Evolutionary conservation across 371 early-diverging fungal species (phyloP), one percentile per base, ranked within the genome.

Genomic region (Mucor racemosus): DNA sequence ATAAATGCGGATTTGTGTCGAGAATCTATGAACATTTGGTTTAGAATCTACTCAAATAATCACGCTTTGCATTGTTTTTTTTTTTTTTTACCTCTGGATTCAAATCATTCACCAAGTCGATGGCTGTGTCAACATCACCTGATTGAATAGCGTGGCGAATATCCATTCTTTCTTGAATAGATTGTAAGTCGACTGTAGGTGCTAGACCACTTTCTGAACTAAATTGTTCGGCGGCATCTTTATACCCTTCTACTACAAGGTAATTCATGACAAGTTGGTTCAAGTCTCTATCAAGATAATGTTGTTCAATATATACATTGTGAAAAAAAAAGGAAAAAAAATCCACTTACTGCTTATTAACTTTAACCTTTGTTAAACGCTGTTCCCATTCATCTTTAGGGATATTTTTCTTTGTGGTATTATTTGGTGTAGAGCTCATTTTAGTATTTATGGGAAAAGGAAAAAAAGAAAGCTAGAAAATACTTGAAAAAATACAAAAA

Each of bases 201-300:
- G 81, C 76, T 7, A 96, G 65, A 0, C 93, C 94, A 57, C 94
- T 87, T 70, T 98, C 98, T 48, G 85, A 74, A 65, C 91, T 90
- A 70, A 99, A 97, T 75, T 93, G 94, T 76, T 97, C 95, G 5
- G 97, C 98, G 0, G 98, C 99, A 76, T 97, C 97, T 77, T 95
- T 97, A 86, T 95, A 98, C 0, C 99, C 99, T 76, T 99, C 99
- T 59, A 99, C 95, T 15, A 97, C 91, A 34, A 99, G 81, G 68
- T 99, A 99, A 82, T 99, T 96, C 98, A 99, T 97, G 31, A 99
- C 90, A 35, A 99, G 86, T 73, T 91, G 92, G 87, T 98, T 97
- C 58, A 99, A 77, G 71, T 94, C 94, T 54, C 93, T 94, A 39
- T 13, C 7, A 15, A 26, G 26, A 26, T 26, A 26, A 26, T 26